Conservation (phyloP, 306 rosid species). For the Potentilla sterilis region DNA sequence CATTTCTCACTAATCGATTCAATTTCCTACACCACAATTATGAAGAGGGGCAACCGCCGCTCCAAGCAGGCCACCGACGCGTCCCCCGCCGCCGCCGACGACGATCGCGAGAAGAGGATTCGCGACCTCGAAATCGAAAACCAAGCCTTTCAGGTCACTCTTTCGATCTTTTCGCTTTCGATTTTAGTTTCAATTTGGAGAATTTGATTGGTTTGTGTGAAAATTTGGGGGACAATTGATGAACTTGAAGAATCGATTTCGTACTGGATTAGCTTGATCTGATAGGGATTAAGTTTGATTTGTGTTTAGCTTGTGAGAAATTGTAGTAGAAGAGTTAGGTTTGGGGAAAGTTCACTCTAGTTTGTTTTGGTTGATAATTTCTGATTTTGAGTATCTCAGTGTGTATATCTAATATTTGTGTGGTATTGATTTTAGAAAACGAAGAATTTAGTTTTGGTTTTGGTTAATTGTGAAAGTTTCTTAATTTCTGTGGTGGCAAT, state of each 20-base stretch:
- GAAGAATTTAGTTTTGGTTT: not conserved
- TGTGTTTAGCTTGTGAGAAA: not conserved
- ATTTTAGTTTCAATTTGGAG: conserved; percentile 1
- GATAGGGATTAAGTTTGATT: not conserved
- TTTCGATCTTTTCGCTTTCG: not conserved
- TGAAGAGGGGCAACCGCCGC: conserved; percentile 69
- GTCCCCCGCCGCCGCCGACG: conserved; percentile 19
- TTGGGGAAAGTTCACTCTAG: not conserved
- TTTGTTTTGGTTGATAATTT: not conserved
- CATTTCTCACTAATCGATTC: not conserved
- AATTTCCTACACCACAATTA: conserved; percentile 7
- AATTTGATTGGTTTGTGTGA: conserved; percentile 20
- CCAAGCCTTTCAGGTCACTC: conserved; percentile 56
- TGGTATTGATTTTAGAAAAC: not conserved
- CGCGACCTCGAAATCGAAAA: conserved; percentile 57
- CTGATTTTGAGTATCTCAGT: not conserved
- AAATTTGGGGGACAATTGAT: conserved; percentile 2
- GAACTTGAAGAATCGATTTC: not conserved
- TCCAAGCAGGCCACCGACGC: conserved; percentile 50
- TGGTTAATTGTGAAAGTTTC: conserved; percentile 15
- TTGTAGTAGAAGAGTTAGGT: not conserved
- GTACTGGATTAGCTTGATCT: not conserved
- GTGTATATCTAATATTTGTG: not conserved
- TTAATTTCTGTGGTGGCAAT: conserved; percentile 22
- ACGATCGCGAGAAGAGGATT: conserved; percentile 40